Base-by-base conservation (phyloP, 2,329 filamentous ascomycete species). In the Paracoccidioides lutzii region DNA sequence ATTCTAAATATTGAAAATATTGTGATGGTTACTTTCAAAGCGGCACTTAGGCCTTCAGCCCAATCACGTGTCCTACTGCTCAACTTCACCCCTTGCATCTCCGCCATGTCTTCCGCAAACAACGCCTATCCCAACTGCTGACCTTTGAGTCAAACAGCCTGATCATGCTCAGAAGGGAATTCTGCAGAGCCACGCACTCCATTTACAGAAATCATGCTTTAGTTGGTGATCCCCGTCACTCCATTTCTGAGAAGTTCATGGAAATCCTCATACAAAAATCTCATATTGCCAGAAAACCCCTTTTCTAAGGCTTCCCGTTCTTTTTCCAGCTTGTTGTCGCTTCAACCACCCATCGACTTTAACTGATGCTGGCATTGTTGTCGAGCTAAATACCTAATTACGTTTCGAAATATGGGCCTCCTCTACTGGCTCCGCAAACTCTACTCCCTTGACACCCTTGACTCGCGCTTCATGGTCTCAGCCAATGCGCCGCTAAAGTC, bases 381-480 rank as follows among this genome's bases (percentile, higher is more conserved):
- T 49, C 7, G 30, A 9, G 45, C 14, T 49, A 32, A 49, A 35
- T 33, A 33, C 30, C 10, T 5, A 37, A n/a, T 49, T 15, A 15
- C 14, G 15, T 22, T 33, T 49, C 15, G 37, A 51, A 70, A 67
- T 61, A 76, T 76, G 73, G 73, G 72, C 64, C 64, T 71, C 55
- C 65, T 79, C 54, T 66, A 70, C 58, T 76, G 73, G 66, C 62
- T 81, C 55, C 73, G 74, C 63, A 75, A 75, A 60, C 70, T 84
- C 22, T 85, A 83, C 69, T 81, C 81, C 55, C 76, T 84, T 55
- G 81, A 84, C 63, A 86, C 82, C 28, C 78, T 87, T 62, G 84
- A 88, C 70, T 84, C 82, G 55, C 81, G 84, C 59, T 84, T 95
- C 69, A 84, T 84, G 33, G 84, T 79, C 53, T 78, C 88, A 9